Evolutionary conservation across 192 early-diverging fungal species (phyloP), one percentile per base, ranked within the genome.

Genomic region (Radiomyces spectabilis): DNA sequence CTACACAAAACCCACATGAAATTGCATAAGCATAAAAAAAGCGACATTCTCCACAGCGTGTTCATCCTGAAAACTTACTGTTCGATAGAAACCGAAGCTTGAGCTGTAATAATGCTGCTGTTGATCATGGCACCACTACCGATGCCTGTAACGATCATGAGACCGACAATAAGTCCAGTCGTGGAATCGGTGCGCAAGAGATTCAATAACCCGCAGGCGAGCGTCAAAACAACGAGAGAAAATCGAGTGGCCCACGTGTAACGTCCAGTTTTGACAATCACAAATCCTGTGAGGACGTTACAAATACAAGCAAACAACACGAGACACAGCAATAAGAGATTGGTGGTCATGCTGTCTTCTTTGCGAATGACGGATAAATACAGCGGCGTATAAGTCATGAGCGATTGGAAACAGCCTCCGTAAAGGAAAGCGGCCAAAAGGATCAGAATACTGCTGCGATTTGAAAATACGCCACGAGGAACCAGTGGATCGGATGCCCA

Each of bases 81-180:
- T 58, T 65, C 55, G 40, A 57, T 40, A 19, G 35, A 25, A 31
- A 65, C 63, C 5, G 63, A 65, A 26, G 49, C 63, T 39, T 65
- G 63, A 6, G 63, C 63, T 2, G 63, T 53, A 31, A 65, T 65
- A 18, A 65, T 65, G 45, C 58, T 55, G 27, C 49, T 53, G 30
- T 65, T 65, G 40, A 65, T 65, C 42, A 65, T 65, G 1, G 55
- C 63, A 32, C 63, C 63, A 41, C 45, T 45, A 5, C 63, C 63
- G n/a, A 65, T 33, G 22, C 63, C 63, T 13, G 63, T 53, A 7
- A 65, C 55, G 5, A 65, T 44, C 63, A 65, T 65, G 7, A 65
- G 41, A 1, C 63, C 55, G 29, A 65, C 63, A 47, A 65, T 65
- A 5, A 65, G 37, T 2, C 63, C 63, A 8, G 47, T 41, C 19